phyloP scores from a whole-genome alignment of 202 grass and related monocot genomes.

The Bolboschoenoplectus hybrid region DNA sequence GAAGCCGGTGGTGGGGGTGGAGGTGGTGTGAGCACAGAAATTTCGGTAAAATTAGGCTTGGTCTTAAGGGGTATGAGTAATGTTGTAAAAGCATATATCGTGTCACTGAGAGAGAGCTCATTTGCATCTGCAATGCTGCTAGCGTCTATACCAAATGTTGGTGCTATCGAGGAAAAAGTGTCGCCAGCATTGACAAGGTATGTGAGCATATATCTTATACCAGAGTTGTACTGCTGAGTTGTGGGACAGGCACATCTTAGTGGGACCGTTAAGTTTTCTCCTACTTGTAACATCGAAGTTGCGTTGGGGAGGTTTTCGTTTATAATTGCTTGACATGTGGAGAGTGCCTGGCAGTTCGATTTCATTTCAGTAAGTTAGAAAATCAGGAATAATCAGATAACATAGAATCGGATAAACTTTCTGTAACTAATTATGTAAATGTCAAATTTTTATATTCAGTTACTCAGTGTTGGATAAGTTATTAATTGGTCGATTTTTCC shows the following conservation, averaged over 20 bases:
- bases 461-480: not conserved
- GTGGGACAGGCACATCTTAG: conserved; percentile 78
- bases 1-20: conserved; percentile 43
- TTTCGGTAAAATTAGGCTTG: conserved; percentile 47
- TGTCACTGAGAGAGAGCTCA: not conserved
- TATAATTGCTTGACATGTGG: conserved; percentile 66
- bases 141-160: conserved; percentile 45
- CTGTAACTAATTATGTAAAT: not conserved
- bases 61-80: conserved; percentile 57
- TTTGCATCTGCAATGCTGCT: conserved; percentile 45
- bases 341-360: conserved; percentile 46
- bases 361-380: not conserved
- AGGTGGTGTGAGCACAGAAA: conserved; percentile 41
- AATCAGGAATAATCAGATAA: not conserved
- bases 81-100: conserved; percentile 48
- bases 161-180: conserved; percentile 29
- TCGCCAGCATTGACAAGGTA: conserved; percentile 59
- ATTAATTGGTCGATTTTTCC: not conserved
- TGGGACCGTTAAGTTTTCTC: conserved; percentile 41
- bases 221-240: conserved; percentile 41
- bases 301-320: conserved; percentile 43
- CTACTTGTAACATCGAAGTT: not conserved
- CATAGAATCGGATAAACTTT: not conserved
- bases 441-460: not conserved
- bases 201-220: conserved; percentile 52